Percentiles rank a stretch among this genome's conserved stretches.
These are phyloP conservation scores for Agaricus blazei DNA, from an alignment of 768 basidiomycete species.

Conservation along the genomic window DNA sequence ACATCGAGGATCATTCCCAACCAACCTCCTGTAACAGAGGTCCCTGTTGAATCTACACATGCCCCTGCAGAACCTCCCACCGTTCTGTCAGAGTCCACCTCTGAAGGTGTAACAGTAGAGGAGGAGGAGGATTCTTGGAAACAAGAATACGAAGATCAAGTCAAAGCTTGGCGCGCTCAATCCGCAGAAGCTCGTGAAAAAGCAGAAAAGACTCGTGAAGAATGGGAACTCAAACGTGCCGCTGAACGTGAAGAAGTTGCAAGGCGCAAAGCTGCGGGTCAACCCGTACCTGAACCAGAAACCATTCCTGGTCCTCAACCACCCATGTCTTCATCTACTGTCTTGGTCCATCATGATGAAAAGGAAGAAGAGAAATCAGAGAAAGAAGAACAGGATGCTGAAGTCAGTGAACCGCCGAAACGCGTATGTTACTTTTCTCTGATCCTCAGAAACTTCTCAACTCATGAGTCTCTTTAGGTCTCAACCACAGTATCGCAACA, in stretches of 20 bases:
- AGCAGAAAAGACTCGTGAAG: slow-evolving; percentile 66
- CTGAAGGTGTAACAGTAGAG: slow-evolving; percentile 19
- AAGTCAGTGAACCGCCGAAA: neutral
- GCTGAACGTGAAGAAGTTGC: slow-evolving; percentile 31
- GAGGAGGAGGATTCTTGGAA: slow-evolving; percentile 58
- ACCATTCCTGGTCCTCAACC: neutral
- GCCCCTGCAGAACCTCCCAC: neutral
- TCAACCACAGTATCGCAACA: slow-evolving; percentile 24
- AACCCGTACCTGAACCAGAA: slow-evolving; percentile 3
- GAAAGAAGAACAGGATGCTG: slow-evolving; percentile 25
- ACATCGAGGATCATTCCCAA: slow-evolving; percentile 16
- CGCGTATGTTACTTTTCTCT: neutral
- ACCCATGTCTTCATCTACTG: neutral
- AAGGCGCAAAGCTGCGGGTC: slow-evolving; percentile 18
- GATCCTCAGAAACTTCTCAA: neutral
- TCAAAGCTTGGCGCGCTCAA: slow-evolving; percentile 66
- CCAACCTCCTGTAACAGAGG: neutral
- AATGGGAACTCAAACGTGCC: slow-evolving; percentile 64
- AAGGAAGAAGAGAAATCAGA: neutral
- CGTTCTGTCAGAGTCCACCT: slow-evolving; percentile 10
- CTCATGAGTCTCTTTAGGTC: neutral
- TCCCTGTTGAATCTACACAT: neutral
- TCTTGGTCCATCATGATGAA: neutral
- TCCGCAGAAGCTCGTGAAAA: slow-evolving; percentile 70
- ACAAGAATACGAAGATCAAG: slow-evolving; percentile 61